Evolutionary conservation across 116 monocot species (phyloP).

Genomic region (Cymodocea nodosa): DNA sequence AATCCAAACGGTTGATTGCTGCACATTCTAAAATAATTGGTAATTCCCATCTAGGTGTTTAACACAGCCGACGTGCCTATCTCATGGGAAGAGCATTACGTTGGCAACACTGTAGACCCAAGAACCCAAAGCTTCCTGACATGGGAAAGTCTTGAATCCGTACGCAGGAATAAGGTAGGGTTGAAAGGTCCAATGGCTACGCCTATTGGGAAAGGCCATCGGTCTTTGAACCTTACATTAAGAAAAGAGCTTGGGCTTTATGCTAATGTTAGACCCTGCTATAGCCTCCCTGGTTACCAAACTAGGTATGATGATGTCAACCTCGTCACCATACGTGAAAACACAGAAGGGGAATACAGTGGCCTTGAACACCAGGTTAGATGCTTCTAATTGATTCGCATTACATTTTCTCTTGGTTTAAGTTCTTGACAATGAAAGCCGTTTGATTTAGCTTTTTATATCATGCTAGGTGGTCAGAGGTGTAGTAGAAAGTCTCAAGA

Average conservation of each 20-base stretch:
- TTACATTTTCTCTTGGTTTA: background rate
- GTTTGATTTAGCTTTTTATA: background rate
- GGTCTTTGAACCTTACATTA: constrained; percentile 56
- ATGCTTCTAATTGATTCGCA: background rate
- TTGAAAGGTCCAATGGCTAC: constrained; percentile 77
- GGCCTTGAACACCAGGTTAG: constrained; percentile 66
- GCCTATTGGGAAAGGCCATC: constrained; percentile 69
- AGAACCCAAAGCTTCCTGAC: constrained; percentile 66
- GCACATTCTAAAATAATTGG: background rate
- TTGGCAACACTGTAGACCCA: constrained; percentile 46
- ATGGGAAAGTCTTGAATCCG: constrained; percentile 61
- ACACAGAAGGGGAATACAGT: constrained; percentile 72
- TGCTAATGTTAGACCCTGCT: constrained; percentile 68
- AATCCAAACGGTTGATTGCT: background rate
- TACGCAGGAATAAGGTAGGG: constrained; percentile 47
- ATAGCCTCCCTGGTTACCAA: constrained; percentile 56
- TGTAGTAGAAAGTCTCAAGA: constrained; percentile 83
- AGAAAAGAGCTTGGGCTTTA: constrained; percentile 63
- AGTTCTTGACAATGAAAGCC: background rate
- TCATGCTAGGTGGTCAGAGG: constrained; percentile 64
- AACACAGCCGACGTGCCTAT: constrained; percentile 45
- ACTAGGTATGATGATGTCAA: constrained; percentile 58
- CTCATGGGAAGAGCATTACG: constrained; percentile 61
- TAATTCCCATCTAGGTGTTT: constrained; percentile 28
- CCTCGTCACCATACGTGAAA: constrained; percentile 59